Conservation (phyloP, 371 early-diverging fungal species). For the Mucor mucedo region DNA sequence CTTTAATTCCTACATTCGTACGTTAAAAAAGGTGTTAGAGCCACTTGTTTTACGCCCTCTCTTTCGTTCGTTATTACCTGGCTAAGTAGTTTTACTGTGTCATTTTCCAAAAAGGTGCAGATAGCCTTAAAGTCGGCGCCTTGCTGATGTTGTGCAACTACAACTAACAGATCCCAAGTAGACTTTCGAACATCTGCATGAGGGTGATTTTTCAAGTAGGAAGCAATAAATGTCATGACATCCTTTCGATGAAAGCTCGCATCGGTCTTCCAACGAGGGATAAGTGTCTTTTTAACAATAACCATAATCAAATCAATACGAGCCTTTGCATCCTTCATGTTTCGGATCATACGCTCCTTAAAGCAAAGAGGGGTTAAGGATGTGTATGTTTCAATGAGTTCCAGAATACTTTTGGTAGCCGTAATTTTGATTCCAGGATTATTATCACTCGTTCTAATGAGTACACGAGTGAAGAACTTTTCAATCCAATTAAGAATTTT, state of each 20-base stretch:
- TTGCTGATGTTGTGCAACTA: conserved; percentile 16
- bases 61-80: conserved; percentile 6
- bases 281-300: conserved; percentile 54
- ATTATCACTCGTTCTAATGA: conserved; percentile 65
- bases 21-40: no score
- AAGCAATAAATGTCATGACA: conserved; percentile 61
- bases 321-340: conserved; percentile 43
- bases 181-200: conserved; percentile 71
- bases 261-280: conserved; percentile 37
- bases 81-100: conserved; percentile 13
- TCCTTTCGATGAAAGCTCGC: conserved; percentile 11
- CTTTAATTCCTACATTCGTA: conserved; percentile 13
- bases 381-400: conserved; percentile 56
- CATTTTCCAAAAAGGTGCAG: conserved; percentile 15
- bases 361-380: conserved; percentile 50
- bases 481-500: conserved; percentile 36
- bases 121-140: conserved; percentile 11
- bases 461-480: conserved; percentile 54
- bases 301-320: conserved; percentile 60
- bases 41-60: background rate
- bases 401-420: conserved; percentile 53
- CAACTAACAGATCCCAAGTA: conserved; percentile 51
- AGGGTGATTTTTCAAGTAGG: conserved; percentile 61
- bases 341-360: conserved; percentile 41
- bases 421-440: conserved; percentile 62